Evolutionary conservation across 1,284 basidiomycete genomes (phyloP).

Genomic region (Erythrobasidium hasegawianum): DNA sequence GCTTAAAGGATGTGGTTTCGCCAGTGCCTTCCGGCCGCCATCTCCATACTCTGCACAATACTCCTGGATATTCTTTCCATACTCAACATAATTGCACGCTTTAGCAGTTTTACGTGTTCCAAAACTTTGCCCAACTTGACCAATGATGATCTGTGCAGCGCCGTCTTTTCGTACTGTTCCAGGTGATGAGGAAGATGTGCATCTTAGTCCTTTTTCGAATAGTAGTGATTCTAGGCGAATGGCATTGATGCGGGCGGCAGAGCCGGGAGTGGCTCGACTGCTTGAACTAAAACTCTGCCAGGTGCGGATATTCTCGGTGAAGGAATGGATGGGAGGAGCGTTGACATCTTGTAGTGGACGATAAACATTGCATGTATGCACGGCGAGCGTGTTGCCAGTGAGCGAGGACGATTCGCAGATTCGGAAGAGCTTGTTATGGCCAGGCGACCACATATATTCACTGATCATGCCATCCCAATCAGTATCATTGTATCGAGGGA

Average conservation of each 20-base stretch:
- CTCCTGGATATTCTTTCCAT: conserved; percentile 3
- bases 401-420: conserved; percentile 27
- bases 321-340: conserved; percentile 22
- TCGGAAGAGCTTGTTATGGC: conserved; percentile 23
- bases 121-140: conserved; percentile 7
- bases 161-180: not conserved
- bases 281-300: conserved; percentile 5
- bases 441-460: conserved; percentile 17
- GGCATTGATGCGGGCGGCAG: conserved; percentile 3
- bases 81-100: conserved; percentile 21
- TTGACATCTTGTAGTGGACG: conserved; percentile 12
- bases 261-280: not conserved
- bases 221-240: conserved; percentile 10
- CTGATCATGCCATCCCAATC: not conserved
- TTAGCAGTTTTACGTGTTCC: not conserved
- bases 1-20: conserved; percentile 10
- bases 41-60: conserved; percentile 23
- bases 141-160: conserved; percentile 16
- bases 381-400: conserved; percentile 8
- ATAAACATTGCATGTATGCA: conserved; percentile 33
- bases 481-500: not conserved
- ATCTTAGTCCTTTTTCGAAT: conserved; percentile 6
- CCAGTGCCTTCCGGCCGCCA: conserved; percentile 5
- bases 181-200: not conserved
- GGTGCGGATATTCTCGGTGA: conserved; percentile 8